Percentiles rank a stretch among this genome's conserved stretches.
Conservation (phyloP, 192 early-diverging fungal species). For the Funneliformis mosseae region DNA sequence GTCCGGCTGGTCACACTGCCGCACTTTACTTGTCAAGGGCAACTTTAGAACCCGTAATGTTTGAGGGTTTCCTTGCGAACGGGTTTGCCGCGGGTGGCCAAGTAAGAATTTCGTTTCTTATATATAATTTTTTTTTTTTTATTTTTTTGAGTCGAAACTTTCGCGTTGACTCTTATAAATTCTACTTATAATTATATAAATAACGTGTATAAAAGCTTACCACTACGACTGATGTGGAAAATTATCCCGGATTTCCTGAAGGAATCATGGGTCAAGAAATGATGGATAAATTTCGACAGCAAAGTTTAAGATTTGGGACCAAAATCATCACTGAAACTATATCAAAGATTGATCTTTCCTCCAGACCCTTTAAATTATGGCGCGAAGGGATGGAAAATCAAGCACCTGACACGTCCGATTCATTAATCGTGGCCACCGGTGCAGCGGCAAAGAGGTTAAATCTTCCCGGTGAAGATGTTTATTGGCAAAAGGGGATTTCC, state of each 20-base stretch:
- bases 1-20: constrained; percentile 97
- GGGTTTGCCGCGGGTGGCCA: constrained; percentile 66
- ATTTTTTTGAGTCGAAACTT: neutral
- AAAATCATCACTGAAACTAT: constrained; percentile 90
- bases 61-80: constrained; percentile 95
- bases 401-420: constrained; percentile 74
- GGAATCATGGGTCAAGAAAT: constrained; percentile 86
- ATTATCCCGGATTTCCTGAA: constrained; percentile 94
- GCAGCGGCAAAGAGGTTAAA: constrained; percentile 94
- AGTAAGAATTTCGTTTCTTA: neutral
- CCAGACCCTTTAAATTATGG: constrained; percentile 87
- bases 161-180: neutral
- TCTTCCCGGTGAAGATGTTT: constrained; percentile 88
- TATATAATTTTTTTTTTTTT: neutral
- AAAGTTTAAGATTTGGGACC: constrained; percentile 88
- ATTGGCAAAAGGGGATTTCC: constrained; percentile 99
- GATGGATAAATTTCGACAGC: constrained; percentile 83
- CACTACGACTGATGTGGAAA: constrained; percentile 96
- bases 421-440: constrained; percentile 95
- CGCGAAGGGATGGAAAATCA: constrained; percentile 76
- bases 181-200: neutral
- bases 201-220: constrained; percentile 58
- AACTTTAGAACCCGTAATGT: constrained; percentile 90
- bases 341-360: constrained; percentile 76
- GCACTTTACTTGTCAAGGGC: constrained; percentile 95